Evolutionary conservation across 1,284 basidiomycete genomes (phyloP), one percentile per base, ranked within the genome.

Genomic region (Fomitopsis schrenkii): DNA sequence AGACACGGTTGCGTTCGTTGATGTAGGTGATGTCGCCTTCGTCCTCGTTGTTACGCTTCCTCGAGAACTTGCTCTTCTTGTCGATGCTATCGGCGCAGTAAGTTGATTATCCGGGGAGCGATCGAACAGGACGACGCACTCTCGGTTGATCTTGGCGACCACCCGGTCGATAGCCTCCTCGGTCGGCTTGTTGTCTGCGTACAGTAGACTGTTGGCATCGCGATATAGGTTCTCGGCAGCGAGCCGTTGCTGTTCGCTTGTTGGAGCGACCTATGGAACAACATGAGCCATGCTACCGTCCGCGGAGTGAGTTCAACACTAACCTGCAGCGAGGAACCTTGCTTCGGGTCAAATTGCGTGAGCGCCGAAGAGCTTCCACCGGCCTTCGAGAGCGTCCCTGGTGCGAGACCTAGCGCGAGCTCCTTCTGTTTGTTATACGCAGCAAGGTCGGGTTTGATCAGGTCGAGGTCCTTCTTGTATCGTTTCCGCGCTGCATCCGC

Each of bases 11-110:
- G 75, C 91, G 89, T 75, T 98, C 94, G 82, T 99, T 99, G 86
- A 99, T 99, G 74, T 99, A 99, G 14, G 95, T 98, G 75, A 99
- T 93, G 67, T 98, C 95, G 59, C 92, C 95, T 64, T 97, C 91
- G 58, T 92, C 90, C 70, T 98, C 95, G 77, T 97, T 95, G 72
- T 81, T 80, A 62, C 95, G 85, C 75, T 94, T 93, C 66, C 95
- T 82, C 41, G 91, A 93, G 77, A 94, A 90, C 71, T 93, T 96
- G 71, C 86, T 82, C 72, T 92, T 89, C 79, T 93, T 92, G 77
- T 94, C 92, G 65, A 94, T 85, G 68, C 93, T 95, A 66, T 2
- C 57, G 56, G 41, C 57, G 33, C 58, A 9, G 33, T 58, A 58
- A 65, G 54, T 46, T 40, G 2, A 15, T 3, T 40, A 10, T 12